Percentiles rank a stretch among this genome's conserved stretches.
These are phyloP conservation scores for Trametes sp. DNA, from an alignment of 1,284 basidiomycete genomes.

Conservation along the genomic window DNA sequence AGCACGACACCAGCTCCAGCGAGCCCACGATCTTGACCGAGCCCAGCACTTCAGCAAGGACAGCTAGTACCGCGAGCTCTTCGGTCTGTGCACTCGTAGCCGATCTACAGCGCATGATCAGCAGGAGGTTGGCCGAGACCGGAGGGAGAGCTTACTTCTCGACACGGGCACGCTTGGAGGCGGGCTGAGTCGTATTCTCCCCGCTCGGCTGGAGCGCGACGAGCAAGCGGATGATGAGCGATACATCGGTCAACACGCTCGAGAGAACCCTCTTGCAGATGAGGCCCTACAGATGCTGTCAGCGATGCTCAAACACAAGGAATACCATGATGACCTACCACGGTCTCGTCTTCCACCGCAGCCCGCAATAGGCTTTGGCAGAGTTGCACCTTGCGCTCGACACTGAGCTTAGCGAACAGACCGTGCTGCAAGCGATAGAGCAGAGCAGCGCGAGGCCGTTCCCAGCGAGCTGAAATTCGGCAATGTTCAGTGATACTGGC, in stretches of 20 bases:
- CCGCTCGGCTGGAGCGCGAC: slow-evolving; percentile 55
- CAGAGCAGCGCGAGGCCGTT: slow-evolving; percentile 49
- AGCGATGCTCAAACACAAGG: background rate
- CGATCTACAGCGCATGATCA: background rate
- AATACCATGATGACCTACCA: slow-evolving; percentile 48
- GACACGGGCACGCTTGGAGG: slow-evolving; percentile 68
- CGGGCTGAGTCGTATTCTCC: slow-evolving; percentile 52
- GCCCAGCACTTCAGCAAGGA: slow-evolving; percentile 77
- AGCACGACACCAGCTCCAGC: slow-evolving; percentile 72
- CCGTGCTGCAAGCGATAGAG: slow-evolving; percentile 55
- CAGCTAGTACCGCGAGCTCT: slow-evolving; percentile 56
- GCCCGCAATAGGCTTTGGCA: slow-evolving; percentile 62
- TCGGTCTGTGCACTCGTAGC: slow-evolving; percentile 28
- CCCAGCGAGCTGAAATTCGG: slow-evolving; percentile 39
- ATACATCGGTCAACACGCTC: slow-evolving; percentile 54
- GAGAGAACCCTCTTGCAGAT: slow-evolving; percentile 60
- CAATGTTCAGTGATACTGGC: background rate
- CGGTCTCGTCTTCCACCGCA: slow-evolving; percentile 52
- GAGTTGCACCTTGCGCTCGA: slow-evolving; percentile 62
- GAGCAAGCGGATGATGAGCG: slow-evolving; percentile 69
- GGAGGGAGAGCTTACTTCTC: slow-evolving; percentile 54
- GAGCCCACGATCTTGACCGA: slow-evolving; percentile 71
- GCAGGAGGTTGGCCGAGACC: background rate
- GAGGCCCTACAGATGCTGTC: slow-evolving; percentile 48
- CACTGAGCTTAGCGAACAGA: slow-evolving; percentile 58